Conservation (phyloP, 768 basidiomycete species). For the Boletus speciosus region DNA sequence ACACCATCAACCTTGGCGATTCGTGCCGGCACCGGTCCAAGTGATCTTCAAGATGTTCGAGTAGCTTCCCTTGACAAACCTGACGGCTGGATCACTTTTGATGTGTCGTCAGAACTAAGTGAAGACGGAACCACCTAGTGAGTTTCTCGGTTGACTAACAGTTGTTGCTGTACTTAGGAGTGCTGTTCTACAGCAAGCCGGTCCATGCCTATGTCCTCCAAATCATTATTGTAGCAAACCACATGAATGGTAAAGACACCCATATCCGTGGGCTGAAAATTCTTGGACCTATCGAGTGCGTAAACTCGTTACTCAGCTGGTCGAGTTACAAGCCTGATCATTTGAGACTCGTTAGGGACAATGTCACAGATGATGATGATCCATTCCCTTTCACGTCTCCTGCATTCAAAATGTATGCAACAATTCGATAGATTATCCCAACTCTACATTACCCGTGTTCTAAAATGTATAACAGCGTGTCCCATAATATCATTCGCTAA, state of each 20-base stretch:
- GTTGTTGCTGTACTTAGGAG: background rate
- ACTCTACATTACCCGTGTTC: constrained; percentile 25
- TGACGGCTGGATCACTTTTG: constrained; percentile 90
- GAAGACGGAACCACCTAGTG: constrained; percentile 81
- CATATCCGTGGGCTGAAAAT: constrained; percentile 90
- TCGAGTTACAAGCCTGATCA: background rate
- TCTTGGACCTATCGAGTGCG: constrained; percentile 80
- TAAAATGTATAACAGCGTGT: constrained; percentile 22
- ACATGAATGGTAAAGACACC: constrained; percentile 98
- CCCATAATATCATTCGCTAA: constrained; percentile 11
- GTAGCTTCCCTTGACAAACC: constrained; percentile 85
- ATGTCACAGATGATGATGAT: constrained; percentile 50
- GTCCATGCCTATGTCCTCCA: constrained; percentile 89
- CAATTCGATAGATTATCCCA: constrained; percentile 52
- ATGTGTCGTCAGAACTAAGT: constrained; percentile 73
- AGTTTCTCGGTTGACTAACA: constrained; percentile 25
- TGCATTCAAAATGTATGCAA: constrained; percentile 74
- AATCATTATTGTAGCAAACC: constrained; percentile 86
- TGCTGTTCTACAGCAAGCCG: constrained; percentile 56
- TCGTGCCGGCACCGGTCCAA: constrained; percentile 86
- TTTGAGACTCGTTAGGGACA: constrained; percentile 34
- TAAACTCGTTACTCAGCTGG: background rate
- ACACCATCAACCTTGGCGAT: constrained; percentile 90
- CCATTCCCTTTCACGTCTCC: constrained; percentile 66
- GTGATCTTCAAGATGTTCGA: constrained; percentile 90